A percentile compares a stretch with the other conserved stretches of the same genome.
Conservation (phyloP, 305 asterid species). For the Coffea humblotiana region DNA sequence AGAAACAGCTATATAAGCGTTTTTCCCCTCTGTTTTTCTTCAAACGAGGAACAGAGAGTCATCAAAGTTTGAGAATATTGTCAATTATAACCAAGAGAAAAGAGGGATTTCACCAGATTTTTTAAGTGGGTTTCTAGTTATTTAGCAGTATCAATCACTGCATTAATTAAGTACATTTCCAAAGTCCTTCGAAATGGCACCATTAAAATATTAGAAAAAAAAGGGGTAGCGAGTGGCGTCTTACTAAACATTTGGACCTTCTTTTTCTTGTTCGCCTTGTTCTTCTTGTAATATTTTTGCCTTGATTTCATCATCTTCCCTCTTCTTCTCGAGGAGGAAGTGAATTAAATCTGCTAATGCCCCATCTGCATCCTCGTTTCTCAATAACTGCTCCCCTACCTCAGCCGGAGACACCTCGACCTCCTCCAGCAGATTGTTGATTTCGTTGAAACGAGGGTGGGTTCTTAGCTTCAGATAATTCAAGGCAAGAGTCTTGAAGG, state of each 20-base stretch:
- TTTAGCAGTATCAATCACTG: too few species aligned
- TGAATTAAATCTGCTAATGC: constrained; percentile 31
- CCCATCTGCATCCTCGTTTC: constrained; percentile 30
- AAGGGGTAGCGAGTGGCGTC: too few species aligned
- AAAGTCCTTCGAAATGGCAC: too few species aligned
- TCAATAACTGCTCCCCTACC: constrained; percentile 44
- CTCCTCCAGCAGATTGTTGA: constrained; percentile 22
- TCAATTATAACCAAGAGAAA: neutral
- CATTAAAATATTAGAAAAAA: too few species aligned
- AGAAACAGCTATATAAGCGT: too few species aligned
- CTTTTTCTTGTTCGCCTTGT: neutral
- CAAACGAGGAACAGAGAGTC: neutral
- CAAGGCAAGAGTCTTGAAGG: constrained; percentile 32
- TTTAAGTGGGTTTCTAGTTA: too few species aligned
- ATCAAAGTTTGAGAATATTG: neutral
- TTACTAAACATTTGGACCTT: neutral
- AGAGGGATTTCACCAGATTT: neutral
- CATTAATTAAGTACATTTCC: too few species aligned
- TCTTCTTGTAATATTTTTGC: constrained; percentile 3
- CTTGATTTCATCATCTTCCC: constrained; percentile 11
- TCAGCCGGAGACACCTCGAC: constrained; percentile 40
- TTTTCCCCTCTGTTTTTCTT: too few species aligned
- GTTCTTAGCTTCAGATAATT: constrained; percentile 35
- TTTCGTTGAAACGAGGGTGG: constrained; percentile 19
- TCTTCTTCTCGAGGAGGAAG: constrained; percentile 32